These are phyloP conservation scores for Kwoniella mangroviensis DNA, from an alignment of 768 basidiomycete species.

Conservation along the genomic window DNA sequence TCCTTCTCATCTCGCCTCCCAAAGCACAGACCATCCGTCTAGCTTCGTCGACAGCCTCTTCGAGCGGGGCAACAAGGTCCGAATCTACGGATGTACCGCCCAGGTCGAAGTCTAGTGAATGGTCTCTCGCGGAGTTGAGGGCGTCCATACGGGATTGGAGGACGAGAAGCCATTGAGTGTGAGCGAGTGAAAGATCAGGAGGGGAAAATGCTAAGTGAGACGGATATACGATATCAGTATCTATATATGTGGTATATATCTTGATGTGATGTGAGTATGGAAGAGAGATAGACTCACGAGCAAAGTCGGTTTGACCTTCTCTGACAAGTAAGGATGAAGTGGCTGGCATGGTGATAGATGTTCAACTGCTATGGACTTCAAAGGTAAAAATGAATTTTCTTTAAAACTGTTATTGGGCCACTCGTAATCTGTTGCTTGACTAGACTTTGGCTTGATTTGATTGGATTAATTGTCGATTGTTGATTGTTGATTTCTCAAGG, in stretches of 20 bases:
- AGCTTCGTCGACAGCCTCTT: slow-evolving; percentile 44
- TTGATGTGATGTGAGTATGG: not conserved
- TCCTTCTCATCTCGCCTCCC: slow-evolving; percentile 38
- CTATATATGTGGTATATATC: not conserved
- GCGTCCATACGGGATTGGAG: slow-evolving; percentile 25
- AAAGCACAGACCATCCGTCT: slow-evolving; percentile 42
- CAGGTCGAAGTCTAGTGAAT: slow-evolving; percentile 31
- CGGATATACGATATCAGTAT: too few relatives aligned
- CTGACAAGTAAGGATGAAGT: slow-evolving; percentile 32
- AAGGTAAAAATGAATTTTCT: too few relatives aligned
- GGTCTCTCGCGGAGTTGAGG: slow-evolving; percentile 17
- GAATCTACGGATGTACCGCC: slow-evolving; percentile 30
- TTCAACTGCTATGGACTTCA: not conserved
- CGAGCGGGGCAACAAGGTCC: slow-evolving; percentile 29
- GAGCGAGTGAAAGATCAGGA: slow-evolving; percentile 36
- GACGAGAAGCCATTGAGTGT: slow-evolving; percentile 36
- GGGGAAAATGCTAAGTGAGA: slow-evolving; percentile 28
- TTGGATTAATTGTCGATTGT: too few relatives aligned
- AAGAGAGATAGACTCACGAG: slow-evolving; percentile 29
- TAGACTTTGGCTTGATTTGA: too few relatives aligned
- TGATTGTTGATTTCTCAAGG: not conserved
- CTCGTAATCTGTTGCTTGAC: too few relatives aligned
- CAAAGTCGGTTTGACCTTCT: slow-evolving; percentile 36
- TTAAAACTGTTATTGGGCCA: too few relatives aligned
- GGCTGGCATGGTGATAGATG: slow-evolving; percentile 10